Base-by-base conservation (phyloP, 441 rosid genomes). In the Eruca vesicaria region DNA sequence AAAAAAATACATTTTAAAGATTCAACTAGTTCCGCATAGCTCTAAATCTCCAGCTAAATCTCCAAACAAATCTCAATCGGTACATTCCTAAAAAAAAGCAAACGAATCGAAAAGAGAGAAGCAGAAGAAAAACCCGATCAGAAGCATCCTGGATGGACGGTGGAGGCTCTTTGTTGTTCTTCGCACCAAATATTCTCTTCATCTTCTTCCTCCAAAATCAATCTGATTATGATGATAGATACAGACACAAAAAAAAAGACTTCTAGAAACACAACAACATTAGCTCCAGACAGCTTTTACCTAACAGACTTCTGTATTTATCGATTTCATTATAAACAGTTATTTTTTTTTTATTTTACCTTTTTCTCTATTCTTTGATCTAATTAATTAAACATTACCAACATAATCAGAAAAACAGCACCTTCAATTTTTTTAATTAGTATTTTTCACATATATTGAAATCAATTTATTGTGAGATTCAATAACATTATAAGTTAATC, bases 81-180 rank as follows among this genome's bases (percentile, higher is more conserved):
- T 41, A 72, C 43, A 61, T 28, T 60, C 64, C 14, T 53, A 16
- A 1, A 66, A 16, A 38, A 9, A 16, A n/a, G 14, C 4, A 15
- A 12, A 41, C 15, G 18, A 48, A 43, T 16, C 4, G 10, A 41
- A 18, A 7, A 62, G 43, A 6, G 43, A 45, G 45, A 31, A 7
- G 21, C 32, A 23, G 63, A 35, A 33, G 36, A 52, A 45, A 58
- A 71, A 93, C 98, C 96, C 92, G 84, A 63, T 88, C 94, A 73
- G 99, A 87, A 32, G 98, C 90, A 66, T 94, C 99, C 35, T 85
- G 73, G 57, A 94, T 12, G 4, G 97, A 85, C 3, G 99, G 97
- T 52, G 98, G 96, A n/a, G 98, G 98, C 56, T 90, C 99, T 77
- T 94, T 92, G 63, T 92, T 90, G 60, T 92, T 92, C 90, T 89